Evolutionary conservation across 805 yeast species (phyloP).

Genomic region (Wickerhamiella nectarea): DNA sequence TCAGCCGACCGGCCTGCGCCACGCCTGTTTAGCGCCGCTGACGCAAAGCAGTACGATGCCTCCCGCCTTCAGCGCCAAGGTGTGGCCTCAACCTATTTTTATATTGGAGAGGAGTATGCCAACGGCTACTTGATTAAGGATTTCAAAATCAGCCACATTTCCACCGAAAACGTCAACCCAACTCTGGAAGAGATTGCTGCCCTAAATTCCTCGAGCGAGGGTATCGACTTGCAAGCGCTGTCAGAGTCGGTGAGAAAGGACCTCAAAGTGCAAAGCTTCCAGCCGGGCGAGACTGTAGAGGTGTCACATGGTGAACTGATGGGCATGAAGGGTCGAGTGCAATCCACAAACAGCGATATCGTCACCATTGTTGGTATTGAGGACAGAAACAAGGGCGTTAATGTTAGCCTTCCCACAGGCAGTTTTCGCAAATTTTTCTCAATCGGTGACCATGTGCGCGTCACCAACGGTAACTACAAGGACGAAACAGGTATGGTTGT

Average conservation of each 20-base stretch:
- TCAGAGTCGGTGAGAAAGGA: slow-evolving; percentile 71
- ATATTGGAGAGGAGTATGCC: slow-evolving; percentile 75
- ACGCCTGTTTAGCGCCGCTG: slow-evolving; percentile 72
- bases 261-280: slow-evolving; percentile 50
- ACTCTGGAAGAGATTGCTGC: slow-evolving; percentile 55
- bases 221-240: slow-evolving; percentile 75
- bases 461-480: slow-evolving; percentile 75
- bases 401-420: slow-evolving; percentile 67
- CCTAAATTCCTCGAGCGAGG: slow-evolving; percentile 58
- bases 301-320: slow-evolving; percentile 88
- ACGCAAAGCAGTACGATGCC: slow-evolving; percentile 75
- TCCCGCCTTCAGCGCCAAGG: slow-evolving; percentile 47
- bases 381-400: slow-evolving; percentile 38
- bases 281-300: slow-evolving; percentile 89
- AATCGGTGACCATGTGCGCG: slow-evolving; percentile 92
- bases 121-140: slow-evolving; percentile 83
- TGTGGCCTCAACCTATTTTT: slow-evolving; percentile 42
- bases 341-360: slow-evolving; percentile 51
- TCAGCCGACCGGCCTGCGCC: slow-evolving; percentile 68
- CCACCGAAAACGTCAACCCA: slow-evolving; percentile 70
- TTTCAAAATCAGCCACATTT: slow-evolving; percentile 68
- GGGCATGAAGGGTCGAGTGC: slow-evolving; percentile 70
- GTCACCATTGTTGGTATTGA: slow-evolving; percentile 37
- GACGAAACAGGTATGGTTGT: slow-evolving; percentile 95
- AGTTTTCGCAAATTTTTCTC: slow-evolving; percentile 74